A percentile compares a stretch with the other conserved stretches of the same genome.
These are phyloP conservation scores for Rhipidocladum racemiflorum DNA, from an alignment of 176 grass and related monocot genomes.

Conservation along the genomic window DNA sequence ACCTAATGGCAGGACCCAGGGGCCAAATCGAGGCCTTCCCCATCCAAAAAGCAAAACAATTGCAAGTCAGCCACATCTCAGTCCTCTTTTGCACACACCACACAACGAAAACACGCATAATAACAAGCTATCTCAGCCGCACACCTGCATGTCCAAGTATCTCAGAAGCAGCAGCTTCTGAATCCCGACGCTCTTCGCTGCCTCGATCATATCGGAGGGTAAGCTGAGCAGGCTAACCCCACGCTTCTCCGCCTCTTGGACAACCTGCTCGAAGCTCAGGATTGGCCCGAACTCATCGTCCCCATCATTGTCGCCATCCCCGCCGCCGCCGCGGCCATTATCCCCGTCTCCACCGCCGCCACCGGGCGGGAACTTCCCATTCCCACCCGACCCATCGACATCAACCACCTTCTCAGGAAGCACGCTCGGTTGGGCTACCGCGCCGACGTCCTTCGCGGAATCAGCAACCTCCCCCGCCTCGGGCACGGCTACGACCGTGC, in stretches of 20 bases:
- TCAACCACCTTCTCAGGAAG: background rate
- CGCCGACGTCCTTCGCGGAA: background rate
- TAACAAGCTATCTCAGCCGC: background rate
- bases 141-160: slow-evolving; percentile 78
- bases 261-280: slow-evolving; percentile 62
- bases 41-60: slow-evolving; percentile 5
- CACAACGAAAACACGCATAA: background rate
- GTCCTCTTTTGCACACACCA: background rate
- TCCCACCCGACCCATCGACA: slow-evolving; percentile 29
- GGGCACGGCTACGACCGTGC: background rate
- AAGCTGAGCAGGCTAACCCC: slow-evolving; percentile 48
- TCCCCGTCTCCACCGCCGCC: background rate
- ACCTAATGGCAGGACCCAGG: slow-evolving; percentile 57
- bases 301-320: slow-evolving; percentile 10
- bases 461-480: background rate
- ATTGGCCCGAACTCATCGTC: slow-evolving; percentile 69
- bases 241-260: slow-evolving; percentile 48
- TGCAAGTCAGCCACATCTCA: background rate
- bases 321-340: background rate
- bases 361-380: slow-evolving; percentile 28
- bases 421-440: background rate
- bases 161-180: slow-evolving; percentile 62
- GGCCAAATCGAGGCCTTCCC: slow-evolving; percentile 78
- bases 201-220: slow-evolving; percentile 69
- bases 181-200: slow-evolving; percentile 63